Evolutionary conservation across 192 early-diverging fungal genomes (phyloP), one percentile per base, ranked within the genome.

Genomic region (Phlyctochytrium arcticum): DNA sequence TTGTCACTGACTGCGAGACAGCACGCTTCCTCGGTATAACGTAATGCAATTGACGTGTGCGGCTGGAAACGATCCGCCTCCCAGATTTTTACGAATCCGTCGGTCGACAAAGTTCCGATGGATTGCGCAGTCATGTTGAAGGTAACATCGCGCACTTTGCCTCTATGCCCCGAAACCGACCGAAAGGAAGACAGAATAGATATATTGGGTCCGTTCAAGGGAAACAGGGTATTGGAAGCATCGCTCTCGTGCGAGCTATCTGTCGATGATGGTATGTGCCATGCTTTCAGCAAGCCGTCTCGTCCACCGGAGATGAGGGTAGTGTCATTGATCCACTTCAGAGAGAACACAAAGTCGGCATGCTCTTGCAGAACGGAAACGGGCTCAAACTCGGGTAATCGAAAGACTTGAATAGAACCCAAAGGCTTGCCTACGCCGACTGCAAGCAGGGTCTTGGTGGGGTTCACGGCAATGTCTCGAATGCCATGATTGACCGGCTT

Each of bases 21-120:
- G 53, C 55, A 55, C 17, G 67, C 61, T 33, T 77, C 75, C 27
- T 51, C 27, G 4, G 60, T 57, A 62, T 75, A 58, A n/a, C 24
- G 33, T n/a, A 80, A 57, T 6, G 69, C 47, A 8, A 71, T 48
- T 0, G 48, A 29, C 3, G 44, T 26, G 9, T 27, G 9, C 0
- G 46, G 44, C 12, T 42, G 23, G 24, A 53, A 44, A 2, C 31
- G 8, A n/a, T 56, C 53, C n/a, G 67, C 57, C 57, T 89, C 87
- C 79, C 84, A 90, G 27, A 90, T 31, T 63, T 86, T 87, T 36
- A 89, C 78, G 60, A 67, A 80, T 9, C 84, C 85, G 48, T 83
- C 82, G 0, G 81, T 80, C 0, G 83, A 68, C 36, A 90, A 68
- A 9, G 87, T 82, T 60, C 75, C 79, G 35, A 83, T 23, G 58